A percentile compares a stretch with the other conserved stretches of the same genome.
These are phyloP conservation scores for Monilinia fructicola DNA, from an alignment of 2,329 filamentous ascomycete species.

Conservation along the genomic window DNA sequence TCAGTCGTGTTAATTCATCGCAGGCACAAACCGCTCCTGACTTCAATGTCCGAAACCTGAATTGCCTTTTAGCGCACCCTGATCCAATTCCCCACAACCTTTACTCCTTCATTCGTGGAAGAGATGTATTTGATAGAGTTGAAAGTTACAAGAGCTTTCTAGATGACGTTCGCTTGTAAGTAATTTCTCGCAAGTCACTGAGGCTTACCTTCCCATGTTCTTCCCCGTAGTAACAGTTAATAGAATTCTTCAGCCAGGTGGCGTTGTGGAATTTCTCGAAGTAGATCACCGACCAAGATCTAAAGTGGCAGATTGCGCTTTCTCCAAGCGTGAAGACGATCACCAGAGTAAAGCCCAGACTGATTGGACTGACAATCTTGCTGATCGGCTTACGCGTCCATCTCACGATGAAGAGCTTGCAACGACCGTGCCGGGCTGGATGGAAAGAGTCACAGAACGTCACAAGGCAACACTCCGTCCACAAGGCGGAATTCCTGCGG, in stretches of 20 bases:
- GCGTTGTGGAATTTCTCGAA: constrained; percentile 40
- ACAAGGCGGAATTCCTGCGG: constrained; percentile 35
- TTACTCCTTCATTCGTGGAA: constrained; percentile 37
- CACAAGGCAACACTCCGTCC: constrained; percentile 35
- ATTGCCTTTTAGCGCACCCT: constrained; percentile 31
- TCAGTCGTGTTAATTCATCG: constrained; percentile 27
- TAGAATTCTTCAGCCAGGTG: constrained; percentile 37
- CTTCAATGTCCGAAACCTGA: constrained; percentile 38
- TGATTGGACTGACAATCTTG: constrained; percentile 36
- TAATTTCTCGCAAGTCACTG: neutral
- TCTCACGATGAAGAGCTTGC: constrained; percentile 33
- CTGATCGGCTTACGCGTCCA: constrained; percentile 34
- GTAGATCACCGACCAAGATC: constrained; percentile 37
- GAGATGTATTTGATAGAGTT: constrained; percentile 37
- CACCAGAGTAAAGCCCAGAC: constrained; percentile 31
- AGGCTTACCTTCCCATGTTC: neutral
- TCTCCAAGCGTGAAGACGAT: constrained; percentile 15
- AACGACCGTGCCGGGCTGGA: constrained; percentile 35
- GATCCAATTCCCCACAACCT: constrained; percentile 35
- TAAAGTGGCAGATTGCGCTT: constrained; percentile 12
- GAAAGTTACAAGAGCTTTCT: constrained; percentile 38
- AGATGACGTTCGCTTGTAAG: constrained; percentile 37
- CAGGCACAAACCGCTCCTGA: constrained; percentile 33
- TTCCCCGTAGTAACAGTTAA: neutral
- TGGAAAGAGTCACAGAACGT: constrained; percentile 33